A percentile compares a stretch with the other conserved stretches of the same genome.
Evolutionary conservation across 257 asterid species (phyloP).

Genomic region (Rhazya stricta): DNA sequence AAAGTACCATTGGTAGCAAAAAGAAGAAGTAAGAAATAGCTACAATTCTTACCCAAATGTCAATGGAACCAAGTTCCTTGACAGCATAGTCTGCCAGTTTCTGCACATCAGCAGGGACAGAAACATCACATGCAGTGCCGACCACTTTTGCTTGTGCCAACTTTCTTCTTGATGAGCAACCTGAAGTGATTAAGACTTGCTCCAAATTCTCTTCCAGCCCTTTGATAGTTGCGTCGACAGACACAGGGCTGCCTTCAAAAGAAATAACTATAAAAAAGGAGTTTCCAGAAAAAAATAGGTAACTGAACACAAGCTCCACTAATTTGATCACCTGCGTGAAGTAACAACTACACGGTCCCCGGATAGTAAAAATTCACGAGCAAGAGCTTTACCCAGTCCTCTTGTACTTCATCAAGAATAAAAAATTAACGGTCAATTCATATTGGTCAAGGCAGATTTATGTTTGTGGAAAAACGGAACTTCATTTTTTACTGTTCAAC

Average conservation of each 20-base stretch:
- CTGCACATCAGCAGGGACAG: conserved; percentile 76
- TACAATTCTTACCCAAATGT: conserved; percentile 63
- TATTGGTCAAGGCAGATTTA: background rate
- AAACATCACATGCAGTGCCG: conserved; percentile 88
- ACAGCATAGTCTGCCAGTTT: conserved; percentile 65
- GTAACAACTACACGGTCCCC: conserved; percentile 89
- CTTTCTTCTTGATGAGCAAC: conserved; percentile 37
- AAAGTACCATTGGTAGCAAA: background rate
- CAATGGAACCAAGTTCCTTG: conserved; percentile 65
- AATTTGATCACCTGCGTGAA: conserved; percentile 69
- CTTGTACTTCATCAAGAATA: conserved; percentile 66
- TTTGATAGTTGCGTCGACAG: conserved; percentile 62
- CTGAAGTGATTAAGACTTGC: conserved; percentile 42
- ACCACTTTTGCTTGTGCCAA: conserved; percentile 66
- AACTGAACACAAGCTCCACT: conserved; percentile 3
- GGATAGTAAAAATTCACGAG: conserved; percentile 88
- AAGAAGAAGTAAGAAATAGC: background rate
- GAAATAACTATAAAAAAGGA: conserved; percentile 23
- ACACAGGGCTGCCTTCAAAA: conserved; percentile 63
- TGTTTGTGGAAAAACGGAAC: background rate
- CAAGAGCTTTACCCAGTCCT: conserved; percentile 97
- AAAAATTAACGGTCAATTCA: conserved; percentile 15
- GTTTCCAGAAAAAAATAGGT: conserved; percentile 1
- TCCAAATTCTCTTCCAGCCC: conserved; percentile 77
- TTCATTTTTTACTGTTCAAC: too few species aligned